Conservation (phyloP, 2,329 filamentous ascomycete species). For the Capronia coronata region DNA sequence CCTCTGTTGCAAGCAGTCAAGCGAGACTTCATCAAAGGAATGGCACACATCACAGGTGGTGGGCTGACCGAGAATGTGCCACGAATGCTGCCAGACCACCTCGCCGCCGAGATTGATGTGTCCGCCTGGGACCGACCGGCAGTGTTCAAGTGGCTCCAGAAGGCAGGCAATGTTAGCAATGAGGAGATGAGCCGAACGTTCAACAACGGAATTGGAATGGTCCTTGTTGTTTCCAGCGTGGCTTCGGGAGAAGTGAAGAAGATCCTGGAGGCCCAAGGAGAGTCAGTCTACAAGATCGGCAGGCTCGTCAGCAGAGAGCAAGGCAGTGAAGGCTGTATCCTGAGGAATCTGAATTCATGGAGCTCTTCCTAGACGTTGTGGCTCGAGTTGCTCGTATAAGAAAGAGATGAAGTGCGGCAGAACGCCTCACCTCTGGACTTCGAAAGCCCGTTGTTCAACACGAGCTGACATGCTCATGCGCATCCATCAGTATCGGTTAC, state of each 20-base stretch:
- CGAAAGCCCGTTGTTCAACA: no score
- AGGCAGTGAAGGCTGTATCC: constrained; percentile 51
- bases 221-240: constrained; percentile 65
- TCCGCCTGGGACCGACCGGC: constrained; percentile 65
- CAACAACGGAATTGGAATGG: constrained; percentile 94
- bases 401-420: neutral
- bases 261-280: constrained; percentile 60
- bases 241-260: constrained; percentile 56
- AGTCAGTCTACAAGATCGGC: constrained; percentile 72
- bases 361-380: constrained; percentile 5
- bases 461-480: no score
- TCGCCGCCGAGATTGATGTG: constrained; percentile 76
- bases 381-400: no score
- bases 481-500: no score
- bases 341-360: constrained; percentile 54
- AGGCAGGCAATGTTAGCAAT: constrained; percentile 55
- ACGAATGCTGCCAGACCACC: constrained; percentile 73
- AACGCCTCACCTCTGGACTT: neutral
- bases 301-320: constrained; percentile 53
- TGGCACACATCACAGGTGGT: constrained; percentile 95
- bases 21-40: constrained; percentile 69
- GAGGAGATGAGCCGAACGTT: constrained; percentile 86
- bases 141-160: constrained; percentile 83
- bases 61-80: constrained; percentile 91
- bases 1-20: constrained; percentile 61